A percentile compares a stretch with the other conserved stretches of the same genome.
Evolutionary conservation across 257 asterid genomes (phyloP).

Genomic region (Lycium barbarum): DNA sequence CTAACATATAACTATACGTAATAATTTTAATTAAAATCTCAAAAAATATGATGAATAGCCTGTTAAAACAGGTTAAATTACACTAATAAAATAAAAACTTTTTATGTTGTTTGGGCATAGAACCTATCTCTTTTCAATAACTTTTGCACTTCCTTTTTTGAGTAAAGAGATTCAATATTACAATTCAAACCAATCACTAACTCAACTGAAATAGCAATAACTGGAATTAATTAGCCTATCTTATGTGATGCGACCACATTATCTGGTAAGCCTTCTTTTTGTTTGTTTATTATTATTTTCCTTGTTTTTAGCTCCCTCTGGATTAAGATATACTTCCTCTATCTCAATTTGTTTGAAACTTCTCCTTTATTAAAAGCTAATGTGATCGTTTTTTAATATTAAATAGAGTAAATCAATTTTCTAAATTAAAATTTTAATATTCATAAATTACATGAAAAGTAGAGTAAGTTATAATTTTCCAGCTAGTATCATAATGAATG

Average conservation of each 20-base stretch:
- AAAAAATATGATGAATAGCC: no score
- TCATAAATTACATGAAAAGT: neutral
- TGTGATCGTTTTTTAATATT: neutral
- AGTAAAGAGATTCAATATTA: neutral
- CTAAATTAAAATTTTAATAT: neutral
- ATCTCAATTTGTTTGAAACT: neutral
- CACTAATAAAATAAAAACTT: no score
- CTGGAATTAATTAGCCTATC: neutral
- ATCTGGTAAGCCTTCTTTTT: neutral
- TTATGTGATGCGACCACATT: neutral
- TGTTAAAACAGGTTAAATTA: no score
- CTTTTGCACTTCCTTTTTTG: neutral
- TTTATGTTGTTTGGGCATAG: no score
- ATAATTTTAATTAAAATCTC: no score
- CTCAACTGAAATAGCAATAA: neutral
- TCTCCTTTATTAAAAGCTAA: neutral
- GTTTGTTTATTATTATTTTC: no score
- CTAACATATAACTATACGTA: no score
- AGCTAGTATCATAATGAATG: neutral
- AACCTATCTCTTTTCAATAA: no score
- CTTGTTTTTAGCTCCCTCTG: neutral
- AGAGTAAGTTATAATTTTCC: neutral
- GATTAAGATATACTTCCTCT: neutral
- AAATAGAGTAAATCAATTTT: neutral
- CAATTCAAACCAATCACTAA: neutral